These are phyloP conservation scores for Fragilaria crotonensis DNA, from an alignment of 108 stramenopile species.

Conservation along the genomic window DNA sequence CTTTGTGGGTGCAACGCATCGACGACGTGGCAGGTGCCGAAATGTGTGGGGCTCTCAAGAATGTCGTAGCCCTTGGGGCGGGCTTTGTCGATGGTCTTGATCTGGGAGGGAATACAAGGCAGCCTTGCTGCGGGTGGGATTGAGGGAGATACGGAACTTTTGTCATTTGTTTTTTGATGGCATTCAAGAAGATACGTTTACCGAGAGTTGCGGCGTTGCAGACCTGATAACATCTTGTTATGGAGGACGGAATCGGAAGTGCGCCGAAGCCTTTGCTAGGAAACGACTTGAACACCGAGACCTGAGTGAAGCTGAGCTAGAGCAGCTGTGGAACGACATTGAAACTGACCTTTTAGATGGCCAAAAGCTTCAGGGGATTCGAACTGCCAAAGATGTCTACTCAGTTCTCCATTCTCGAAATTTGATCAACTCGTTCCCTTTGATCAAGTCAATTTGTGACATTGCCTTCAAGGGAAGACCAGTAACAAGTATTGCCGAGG, in stretches of 20 bases:
- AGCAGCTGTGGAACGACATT: slow-evolving; percentile 56
- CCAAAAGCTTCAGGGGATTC: slow-evolving; percentile 92
- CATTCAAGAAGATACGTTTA: slow-evolving; percentile 73
- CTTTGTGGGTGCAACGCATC: slow-evolving; percentile 86
- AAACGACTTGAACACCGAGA: slow-evolving; percentile 8
- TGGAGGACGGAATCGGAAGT: slow-evolving; percentile 92
- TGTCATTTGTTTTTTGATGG: slow-evolving; percentile 80
- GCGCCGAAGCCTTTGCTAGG: slow-evolving; percentile 87
- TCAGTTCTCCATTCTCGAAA: slow-evolving; percentile 48
- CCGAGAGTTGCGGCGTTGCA: slow-evolving; percentile 93
- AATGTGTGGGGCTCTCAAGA: slow-evolving; percentile 94
- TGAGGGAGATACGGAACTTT: slow-evolving; percentile 88
- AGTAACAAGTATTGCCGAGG: slow-evolving; percentile 55
- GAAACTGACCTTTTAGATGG: slow-evolving; percentile 83
- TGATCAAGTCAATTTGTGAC: slow-evolving; percentile 77
- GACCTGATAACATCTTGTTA: slow-evolving; percentile 97
- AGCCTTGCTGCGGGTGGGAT: slow-evolving; percentile 87
- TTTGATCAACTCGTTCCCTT: slow-evolving; percentile 68
- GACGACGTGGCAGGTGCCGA: slow-evolving; percentile 87
- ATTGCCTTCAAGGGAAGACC: slow-evolving; percentile 69
- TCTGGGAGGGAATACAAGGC: slow-evolving; percentile 95
- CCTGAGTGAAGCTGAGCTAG: slow-evolving; percentile 28
- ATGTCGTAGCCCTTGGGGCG: slow-evolving; percentile 93
- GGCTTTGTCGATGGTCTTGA: slow-evolving; percentile 93
- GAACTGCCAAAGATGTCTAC: slow-evolving; percentile 79